phyloP scores from a whole-genome alignment of 2,329 filamentous ascomycete genomes.

The Elsinoe batatas region DNA sequence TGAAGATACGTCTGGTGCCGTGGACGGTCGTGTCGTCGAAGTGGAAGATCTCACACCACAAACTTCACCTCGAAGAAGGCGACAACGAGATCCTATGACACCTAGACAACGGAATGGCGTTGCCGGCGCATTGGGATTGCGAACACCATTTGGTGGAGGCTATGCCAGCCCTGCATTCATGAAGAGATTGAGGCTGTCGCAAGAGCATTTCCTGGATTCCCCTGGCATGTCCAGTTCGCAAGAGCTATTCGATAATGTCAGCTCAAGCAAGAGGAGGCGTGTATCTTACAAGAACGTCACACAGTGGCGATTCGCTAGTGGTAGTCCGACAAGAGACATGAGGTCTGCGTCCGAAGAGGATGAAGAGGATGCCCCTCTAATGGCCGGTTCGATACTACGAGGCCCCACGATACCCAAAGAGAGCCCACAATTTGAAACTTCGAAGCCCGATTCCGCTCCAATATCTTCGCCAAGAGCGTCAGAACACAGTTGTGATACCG shows the following conservation, averaged over 20 bases:
- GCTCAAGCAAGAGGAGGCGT: conserved; percentile 58
- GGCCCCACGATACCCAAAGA: neutral
- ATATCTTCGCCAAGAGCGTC: neutral
- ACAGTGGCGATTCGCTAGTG: conserved; percentile 65
- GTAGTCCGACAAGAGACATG: conserved; percentile 57
- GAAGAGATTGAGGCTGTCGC: conserved; percentile 60
- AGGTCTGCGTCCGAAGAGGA: neutral
- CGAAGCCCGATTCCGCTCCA: no score
- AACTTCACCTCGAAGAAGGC: conserved; percentile 11
- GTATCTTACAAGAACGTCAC: conserved; percentile 59
- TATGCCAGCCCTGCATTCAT: conserved; percentile 74
- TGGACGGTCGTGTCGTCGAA: conserved; percentile 13
- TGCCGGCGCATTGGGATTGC: conserved; percentile 9
- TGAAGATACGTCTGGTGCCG: conserved; percentile 15
- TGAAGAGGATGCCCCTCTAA: conserved; percentile 9
- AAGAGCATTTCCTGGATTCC: conserved; percentile 55
- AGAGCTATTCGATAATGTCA: conserved; percentile 50
- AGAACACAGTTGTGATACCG: neutral
- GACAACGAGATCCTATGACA: conserved; percentile 14
- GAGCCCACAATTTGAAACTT: no score
- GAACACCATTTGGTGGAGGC: conserved; percentile 31
- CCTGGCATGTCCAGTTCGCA: conserved; percentile 57
- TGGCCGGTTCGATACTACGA: neutral
- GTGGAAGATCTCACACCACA: conserved; percentile 17
- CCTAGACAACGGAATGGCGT: conserved; percentile 17